Evolutionary conservation across 108 stramenopile species (phyloP).

Genomic region (Epithemia pelagica): DNA sequence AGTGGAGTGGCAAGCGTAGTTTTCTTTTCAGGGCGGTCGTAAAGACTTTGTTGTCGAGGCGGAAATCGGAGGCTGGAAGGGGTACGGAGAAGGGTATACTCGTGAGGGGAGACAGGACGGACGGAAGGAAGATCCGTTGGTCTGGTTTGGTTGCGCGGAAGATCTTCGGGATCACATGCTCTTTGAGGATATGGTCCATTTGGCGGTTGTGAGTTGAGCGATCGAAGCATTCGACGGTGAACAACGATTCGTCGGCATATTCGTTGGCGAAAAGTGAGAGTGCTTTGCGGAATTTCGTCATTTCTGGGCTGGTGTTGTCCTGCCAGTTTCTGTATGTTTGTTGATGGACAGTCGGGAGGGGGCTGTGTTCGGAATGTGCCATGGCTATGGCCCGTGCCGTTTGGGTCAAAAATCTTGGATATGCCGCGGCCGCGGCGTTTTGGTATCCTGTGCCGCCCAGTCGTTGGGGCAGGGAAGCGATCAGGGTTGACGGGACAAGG

Average conservation of each 20-base stretch:
- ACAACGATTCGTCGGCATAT: neutral
- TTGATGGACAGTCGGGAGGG: neutral
- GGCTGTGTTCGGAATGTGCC: neutral
- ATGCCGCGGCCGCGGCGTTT: too few relatives aligned
- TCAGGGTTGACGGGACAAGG: neutral
- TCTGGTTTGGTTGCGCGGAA: neutral
- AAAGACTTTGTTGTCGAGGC: neutral
- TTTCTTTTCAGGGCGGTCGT: neutral
- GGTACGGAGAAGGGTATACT: neutral
- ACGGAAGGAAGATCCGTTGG: neutral
- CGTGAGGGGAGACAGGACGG: neutral
- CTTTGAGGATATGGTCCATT: neutral
- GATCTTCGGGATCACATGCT: neutral
- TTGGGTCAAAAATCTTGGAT: neutral
- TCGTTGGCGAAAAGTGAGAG: neutral
- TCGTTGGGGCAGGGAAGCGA: neutral
- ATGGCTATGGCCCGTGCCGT: neutral
- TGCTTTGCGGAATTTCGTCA: neutral
- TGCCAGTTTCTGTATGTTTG: neutral
- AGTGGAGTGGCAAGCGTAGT: neutral
- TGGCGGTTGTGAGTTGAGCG: too few relatives aligned
- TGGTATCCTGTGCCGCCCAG: neutral
- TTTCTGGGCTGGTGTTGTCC: neutral
- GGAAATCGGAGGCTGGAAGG: neutral
- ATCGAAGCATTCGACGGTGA: neutral